Evolutionary conservation across 495 filamentous ascomycete genomes (phyloP).

Genomic region (Daldinia grandis): DNA sequence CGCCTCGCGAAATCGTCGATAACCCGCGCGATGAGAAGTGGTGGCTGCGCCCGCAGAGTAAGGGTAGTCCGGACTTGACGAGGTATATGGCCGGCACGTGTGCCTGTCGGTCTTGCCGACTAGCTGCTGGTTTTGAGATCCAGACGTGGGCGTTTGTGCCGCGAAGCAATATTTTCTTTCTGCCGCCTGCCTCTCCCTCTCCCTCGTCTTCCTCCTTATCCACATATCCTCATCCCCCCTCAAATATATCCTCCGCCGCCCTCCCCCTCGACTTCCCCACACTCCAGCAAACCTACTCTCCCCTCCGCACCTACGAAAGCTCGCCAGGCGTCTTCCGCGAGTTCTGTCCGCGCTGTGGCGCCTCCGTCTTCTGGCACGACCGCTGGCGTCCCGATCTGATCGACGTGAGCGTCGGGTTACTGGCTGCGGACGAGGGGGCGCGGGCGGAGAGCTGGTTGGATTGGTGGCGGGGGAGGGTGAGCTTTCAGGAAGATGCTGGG

Average conservation of each 20-base stretch:
- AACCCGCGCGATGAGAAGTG: slow-evolving; percentile 49
- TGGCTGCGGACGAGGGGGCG: slow-evolving; percentile 61
- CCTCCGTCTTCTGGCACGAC: slow-evolving; percentile 73
- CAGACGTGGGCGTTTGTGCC: slow-evolving; percentile 76
- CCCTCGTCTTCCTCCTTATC: not conserved
- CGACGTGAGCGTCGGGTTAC: slow-evolving; percentile 70
- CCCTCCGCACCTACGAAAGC: slow-evolving; percentile 56
- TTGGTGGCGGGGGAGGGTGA: slow-evolving; percentile 66
- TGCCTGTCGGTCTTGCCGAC: slow-evolving; percentile 69
- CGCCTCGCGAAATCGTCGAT: slow-evolving; percentile 55
- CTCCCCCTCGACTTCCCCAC: slow-evolving; percentile 53
- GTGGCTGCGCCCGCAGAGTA: slow-evolving; percentile 42
- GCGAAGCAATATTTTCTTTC: slow-evolving; percentile 64
- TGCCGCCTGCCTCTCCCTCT: slow-evolving; percentile 1
- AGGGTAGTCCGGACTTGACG: slow-evolving; percentile 50
- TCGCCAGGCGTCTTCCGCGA: slow-evolving; percentile 64
- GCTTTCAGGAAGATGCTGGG: slow-evolving; percentile 67
- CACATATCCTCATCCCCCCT: not conserved
- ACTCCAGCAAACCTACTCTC: slow-evolving; percentile 20
- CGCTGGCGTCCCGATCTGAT: slow-evolving; percentile 64
- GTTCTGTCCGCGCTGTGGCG: slow-evolving; percentile 71
- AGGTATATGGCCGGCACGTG: slow-evolving; percentile 73
- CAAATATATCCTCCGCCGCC: not conserved
- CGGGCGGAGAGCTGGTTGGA: slow-evolving; percentile 67
- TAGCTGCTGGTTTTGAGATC: slow-evolving; percentile 70